Evolutionary conservation across 305 asterid genomes (phyloP), one percentile per base, ranked within the genome.

Genomic region (Fraxinus albicans): DNA sequence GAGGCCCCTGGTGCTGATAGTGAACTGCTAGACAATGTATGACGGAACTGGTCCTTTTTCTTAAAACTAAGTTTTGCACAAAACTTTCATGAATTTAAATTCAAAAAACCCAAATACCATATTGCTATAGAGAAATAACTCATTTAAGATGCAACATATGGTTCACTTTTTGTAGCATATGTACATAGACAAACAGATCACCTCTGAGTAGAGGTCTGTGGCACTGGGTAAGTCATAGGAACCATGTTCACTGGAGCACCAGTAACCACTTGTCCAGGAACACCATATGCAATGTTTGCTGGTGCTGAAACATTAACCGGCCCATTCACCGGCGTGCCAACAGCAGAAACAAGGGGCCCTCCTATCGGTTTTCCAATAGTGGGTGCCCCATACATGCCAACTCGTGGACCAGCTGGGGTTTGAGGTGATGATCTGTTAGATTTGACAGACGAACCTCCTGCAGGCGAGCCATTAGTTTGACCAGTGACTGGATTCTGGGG

Each of bases 401-500:
- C 87, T 69, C 87, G 92, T 8, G 87, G 74, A 42, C 88, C 72
- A 25, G 83, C 81, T 2, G 90, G 55, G 77, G 87, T 60, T 63
- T 81, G 87, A 25, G 91, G 79, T 8, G 82, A 60, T 42, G 79
- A 85, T 83, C 89, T 47, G n/a, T 47, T 47, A 13, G 19, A 47
- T 47, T 47, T 13, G 19, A 47, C 87, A 7, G 93, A 84, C 2
- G 90, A 79, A 36, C 85, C 88, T 55, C 86, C 91, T 2, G 76
- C 77, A 8, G 86, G 55, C 4, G 91, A 40, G 50, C 91, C 92
- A 13, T 87, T 92, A 1, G 91, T 76, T 79, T 89, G 95, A 70
- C 98, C 98, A 5, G 98, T 94, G 91, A 93, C 90, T 27, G 98
- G 97, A 36, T 89, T 93, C 79, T 91, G 97, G 65, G 93, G 93